phyloP scores from a whole-genome alignment of 2,329 filamentous ascomycete species.

The Venturia nashicola region DNA sequence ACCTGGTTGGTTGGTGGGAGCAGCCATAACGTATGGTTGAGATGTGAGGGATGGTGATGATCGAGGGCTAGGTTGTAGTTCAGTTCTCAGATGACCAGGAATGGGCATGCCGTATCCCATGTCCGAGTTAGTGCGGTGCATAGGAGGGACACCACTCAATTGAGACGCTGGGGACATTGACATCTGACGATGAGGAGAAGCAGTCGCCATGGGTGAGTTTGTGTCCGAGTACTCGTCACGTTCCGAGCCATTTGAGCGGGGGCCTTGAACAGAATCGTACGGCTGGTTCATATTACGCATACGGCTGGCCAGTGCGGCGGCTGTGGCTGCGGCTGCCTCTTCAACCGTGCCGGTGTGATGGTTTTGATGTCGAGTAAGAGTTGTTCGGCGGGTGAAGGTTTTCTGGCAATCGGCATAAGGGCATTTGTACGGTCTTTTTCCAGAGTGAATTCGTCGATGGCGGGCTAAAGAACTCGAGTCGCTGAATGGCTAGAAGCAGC shows the following conservation, averaged over 20 bases:
- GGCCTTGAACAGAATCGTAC: slow-evolving; percentile 22
- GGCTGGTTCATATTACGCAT: slow-evolving; percentile 15
- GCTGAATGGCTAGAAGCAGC: slow-evolving; percentile 63
- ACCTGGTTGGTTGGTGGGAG: slow-evolving; percentile 26
- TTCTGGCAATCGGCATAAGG: slow-evolving; percentile 96
- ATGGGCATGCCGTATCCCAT: slow-evolving; percentile 50
- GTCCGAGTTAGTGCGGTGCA: slow-evolving; percentile 40
- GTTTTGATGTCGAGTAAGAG: slow-evolving; percentile 88
- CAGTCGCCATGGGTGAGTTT: slow-evolving; percentile 64
- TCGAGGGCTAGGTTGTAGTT: slow-evolving; percentile 59
- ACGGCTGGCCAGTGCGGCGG: slow-evolving; percentile 61
- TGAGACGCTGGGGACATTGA: slow-evolving; percentile 73
- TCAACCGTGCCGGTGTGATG: slow-evolving; percentile 92
- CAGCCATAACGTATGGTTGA: slow-evolving; percentile 48
- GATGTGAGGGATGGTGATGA: slow-evolving; percentile 51
- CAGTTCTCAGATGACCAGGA: slow-evolving; percentile 67
- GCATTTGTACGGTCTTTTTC: slow-evolving; percentile 93
- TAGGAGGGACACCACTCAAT: slow-evolving; percentile 54
- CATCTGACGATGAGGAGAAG: slow-evolving; percentile 65
- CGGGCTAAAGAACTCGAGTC: slow-evolving; percentile 90
- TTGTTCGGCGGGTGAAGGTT: slow-evolving; percentile 92
- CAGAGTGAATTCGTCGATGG: slow-evolving; percentile 88
- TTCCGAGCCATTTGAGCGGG: slow-evolving; percentile 50
- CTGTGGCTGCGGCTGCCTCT: slow-evolving; percentile 80
- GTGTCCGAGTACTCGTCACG: slow-evolving; percentile 59